Evolutionary conservation across 2,329 filamentous ascomycete genomes (phyloP), one percentile per base, ranked within the genome.

Genomic region (Pseudodiploospora longispora): DNA sequence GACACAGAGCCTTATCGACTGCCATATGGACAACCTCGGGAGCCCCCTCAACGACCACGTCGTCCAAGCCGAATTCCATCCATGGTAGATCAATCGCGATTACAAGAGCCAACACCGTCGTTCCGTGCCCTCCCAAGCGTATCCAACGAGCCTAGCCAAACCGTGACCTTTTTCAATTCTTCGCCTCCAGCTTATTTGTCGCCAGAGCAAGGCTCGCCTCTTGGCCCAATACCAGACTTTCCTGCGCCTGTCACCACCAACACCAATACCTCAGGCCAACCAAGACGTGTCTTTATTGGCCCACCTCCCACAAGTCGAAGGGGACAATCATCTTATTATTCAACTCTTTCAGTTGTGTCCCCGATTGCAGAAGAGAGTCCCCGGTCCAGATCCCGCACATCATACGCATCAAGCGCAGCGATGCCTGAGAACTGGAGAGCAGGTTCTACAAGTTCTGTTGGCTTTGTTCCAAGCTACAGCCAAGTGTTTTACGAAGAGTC

Each of bases 361-460:
- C 84, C 85, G 0, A 89, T 90, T 42, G 82, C 81, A 1, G 85
- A 89, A 60, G 85, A 89, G 57, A 77, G 74, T 50, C 72, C 76
- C 0, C 69, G 73, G 27, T 67, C 72, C 4, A 67, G 71, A 43
- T 79, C 80, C 1, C 75, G 79, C 56, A 71, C 71, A 29, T 87
- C 85, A 0, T 83, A 78, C 55, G 84, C 79, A 27, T 88, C 85
- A 3, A 88, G 83, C 52, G 76, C 80, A 32, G 83, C 78, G 1
- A 85, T 88, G 59, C 84, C 85, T 1, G 76, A 80, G 19, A 80
- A 71, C 52, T 88, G 83, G 77, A 77, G 71, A 4, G 75, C 70
- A 4, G 59, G 64, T 6, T 48, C 46, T 9, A 75, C 74, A 1
- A 59, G 60, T 9, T 58, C 58, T 30, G 76, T 70, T 59, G 59